Evolutionary conservation across 75 land plant species (phyloP).

Genomic region (Cupressus sempervirens): DNA sequence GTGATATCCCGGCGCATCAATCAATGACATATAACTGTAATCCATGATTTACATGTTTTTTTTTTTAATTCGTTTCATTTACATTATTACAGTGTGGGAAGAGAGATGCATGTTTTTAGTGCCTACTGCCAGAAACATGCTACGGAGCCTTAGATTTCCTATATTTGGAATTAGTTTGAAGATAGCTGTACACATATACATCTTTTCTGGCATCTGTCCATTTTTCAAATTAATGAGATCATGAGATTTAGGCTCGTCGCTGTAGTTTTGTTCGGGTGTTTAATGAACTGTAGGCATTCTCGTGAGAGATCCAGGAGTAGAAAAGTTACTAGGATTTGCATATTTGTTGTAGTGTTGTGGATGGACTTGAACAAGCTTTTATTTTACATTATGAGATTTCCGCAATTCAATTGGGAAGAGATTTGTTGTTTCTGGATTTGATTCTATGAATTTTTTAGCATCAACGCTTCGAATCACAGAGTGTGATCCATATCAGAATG

Average conservation of each 20-base stretch:
- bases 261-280: neutral
- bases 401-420: too few relatives aligned
- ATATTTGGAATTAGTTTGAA: neutral
- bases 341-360: neutral
- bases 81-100: neutral
- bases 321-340: neutral
- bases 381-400: too few relatives aligned
- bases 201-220: neutral
- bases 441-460: too few relatives aligned
- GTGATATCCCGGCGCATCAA: neutral
- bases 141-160: too few relatives aligned
- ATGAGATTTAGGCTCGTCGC: neutral
- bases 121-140: neutral
- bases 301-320: neutral
- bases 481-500: too few relatives aligned
- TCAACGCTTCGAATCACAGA: too few relatives aligned
- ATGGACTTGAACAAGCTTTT: neutral
- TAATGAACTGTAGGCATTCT: neutral
- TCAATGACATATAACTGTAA: neutral
- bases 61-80: neutral
- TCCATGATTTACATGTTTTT: neutral
- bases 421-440: too few relatives aligned
- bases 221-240: neutral
- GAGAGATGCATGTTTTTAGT: neutral
- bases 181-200: neutral